These are phyloP conservation scores for Datura wrightii DNA, from an alignment of 257 asterid genomes.

Conservation along the genomic window DNA sequence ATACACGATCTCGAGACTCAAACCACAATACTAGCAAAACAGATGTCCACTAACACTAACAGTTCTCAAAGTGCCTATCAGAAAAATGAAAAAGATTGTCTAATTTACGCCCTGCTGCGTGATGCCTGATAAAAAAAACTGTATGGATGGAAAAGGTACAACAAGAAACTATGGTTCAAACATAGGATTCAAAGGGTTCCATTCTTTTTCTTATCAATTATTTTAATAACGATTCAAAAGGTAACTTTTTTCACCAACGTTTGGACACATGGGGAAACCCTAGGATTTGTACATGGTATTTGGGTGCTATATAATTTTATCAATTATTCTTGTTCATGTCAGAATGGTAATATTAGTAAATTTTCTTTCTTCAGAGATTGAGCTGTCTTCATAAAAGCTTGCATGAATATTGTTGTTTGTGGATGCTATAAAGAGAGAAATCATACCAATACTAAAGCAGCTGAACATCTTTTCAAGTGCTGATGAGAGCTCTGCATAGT, in stretches of 20 bases:
- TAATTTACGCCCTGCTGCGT: neutral
- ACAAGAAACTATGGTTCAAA: neutral
- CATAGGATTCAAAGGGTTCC: neutral
- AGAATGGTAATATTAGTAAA: neutral
- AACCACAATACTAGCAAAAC: neutral
- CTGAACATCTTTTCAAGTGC: constrained; percentile 87
- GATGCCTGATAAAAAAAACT: neutral
- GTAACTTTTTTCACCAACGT: too few relatives aligned
- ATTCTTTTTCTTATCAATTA: neutral
- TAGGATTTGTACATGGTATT: too few relatives aligned
- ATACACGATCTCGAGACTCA: neutral
- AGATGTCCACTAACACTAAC: neutral
- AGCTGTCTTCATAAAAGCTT: neutral
- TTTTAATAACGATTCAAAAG: too few relatives aligned
- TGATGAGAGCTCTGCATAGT: constrained; percentile 67
- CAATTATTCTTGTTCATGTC: neutral
- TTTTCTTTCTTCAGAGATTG: neutral
- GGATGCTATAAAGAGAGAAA: neutral
- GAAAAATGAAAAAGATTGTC: neutral
- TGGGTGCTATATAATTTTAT: neutral
- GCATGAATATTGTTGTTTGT: neutral
- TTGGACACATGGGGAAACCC: too few relatives aligned
- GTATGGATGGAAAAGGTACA: neutral
- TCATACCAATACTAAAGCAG: constrained; percentile 78
- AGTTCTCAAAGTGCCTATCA: neutral